Evolutionary conservation across 495 filamentous ascomycete species (phyloP), one percentile per base, ranked within the genome.

Genomic region (Tuber brumale): DNA sequence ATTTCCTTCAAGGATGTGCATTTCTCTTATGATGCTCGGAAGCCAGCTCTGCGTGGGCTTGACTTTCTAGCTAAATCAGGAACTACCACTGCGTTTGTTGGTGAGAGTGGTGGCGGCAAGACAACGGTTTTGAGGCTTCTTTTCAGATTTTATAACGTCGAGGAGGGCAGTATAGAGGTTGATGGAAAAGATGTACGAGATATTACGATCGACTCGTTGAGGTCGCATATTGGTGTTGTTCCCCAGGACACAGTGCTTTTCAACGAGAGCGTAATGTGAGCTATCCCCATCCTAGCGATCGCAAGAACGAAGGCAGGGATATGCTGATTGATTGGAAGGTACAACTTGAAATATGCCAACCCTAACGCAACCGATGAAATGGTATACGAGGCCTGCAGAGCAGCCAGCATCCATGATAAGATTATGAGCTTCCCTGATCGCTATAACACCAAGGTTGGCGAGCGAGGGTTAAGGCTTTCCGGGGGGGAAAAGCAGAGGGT

Each of bases 181-280:
- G 96, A 97, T 83, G 92, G 91, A 9, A 88, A 91, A 70, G 92
- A 97, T 83, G 91, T 97, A 16, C 89, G 92, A 78, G 90, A 92
- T 80, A 85, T 97, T 76, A 96, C 93, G 8, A 97, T 98, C 81
- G 93, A 98, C 84, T 96, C 93, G n/a, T 85, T 99, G 51, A 91
- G 95, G 74, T 88, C 88, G 69, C 91, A 93, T 81, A 97, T 98
- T 81, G 95, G 95, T 44, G 95, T 99, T 72, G 95, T 99, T 31
- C 95, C 95, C 16, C 95, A 99, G 84, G 95, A 99, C 81, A 97
- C 94, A 1, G 90, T 97, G 18, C 87, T 99, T 71, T 99, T 99
- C 88, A 98, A 99, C 83, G 95, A 98, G 84, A 92, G 92, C 0
- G 84, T 99, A 74, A 97, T 98, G 95, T 66, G 57, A 70, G 72